Base-by-base conservation (phyloP, 2,329 filamentous ascomycete species). In the Exutisphaerella laricina region DNA sequence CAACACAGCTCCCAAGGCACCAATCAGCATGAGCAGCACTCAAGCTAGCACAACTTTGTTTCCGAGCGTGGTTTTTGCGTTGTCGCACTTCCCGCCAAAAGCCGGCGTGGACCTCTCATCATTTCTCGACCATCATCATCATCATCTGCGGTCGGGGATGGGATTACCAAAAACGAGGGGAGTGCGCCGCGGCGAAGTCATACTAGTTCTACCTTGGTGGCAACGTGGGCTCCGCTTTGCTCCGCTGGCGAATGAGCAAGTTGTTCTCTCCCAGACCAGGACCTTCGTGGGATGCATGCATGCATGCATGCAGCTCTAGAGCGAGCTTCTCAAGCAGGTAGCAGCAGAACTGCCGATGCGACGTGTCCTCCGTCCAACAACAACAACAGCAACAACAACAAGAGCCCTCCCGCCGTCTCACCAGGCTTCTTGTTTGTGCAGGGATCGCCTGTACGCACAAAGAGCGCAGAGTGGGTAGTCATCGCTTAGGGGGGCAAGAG, bases 231-330 rank as follows among this genome's bases (percentile, higher is more conserved):
- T 32, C 18, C 28, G 40, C 16, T n/a, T 22, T 16, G 23, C 28
- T n/a, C 4, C 32, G 26, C 37, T 25, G 41, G 30, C 43, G 37
- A 28, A 41, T 33, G 32, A 46, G 38, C 37, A 41, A 41, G 31
- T 41, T 41, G 34, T 35, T 18, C 20, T 30, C 44, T n/a, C n/a
- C n/a, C n/a, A n/a, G n/a, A n/a, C n/a, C n/a, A n/a, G n/a, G n/a
- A n/a, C n/a, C n/a, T n/a, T n/a, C n/a, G n/a, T n/a, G n/a, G 44
- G 39, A 46, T 46, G 32, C 42, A 32, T 34, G 14, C 32, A 18
- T 13, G 20, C 23, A 17, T 18, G 14, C 22, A 18, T 14, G 23
- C n/a, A 20, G 22, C 31, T 28, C 32, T 17, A 21, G 32, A 17
- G 23, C 5, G 17, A 17, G 16, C 5, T 13, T 13, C 16, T 22